A percentile compares a stretch with the other conserved stretches of the same genome.
phyloP scores from a whole-genome alignment of 441 rosid species.

The Erysimum cheiri region DNA sequence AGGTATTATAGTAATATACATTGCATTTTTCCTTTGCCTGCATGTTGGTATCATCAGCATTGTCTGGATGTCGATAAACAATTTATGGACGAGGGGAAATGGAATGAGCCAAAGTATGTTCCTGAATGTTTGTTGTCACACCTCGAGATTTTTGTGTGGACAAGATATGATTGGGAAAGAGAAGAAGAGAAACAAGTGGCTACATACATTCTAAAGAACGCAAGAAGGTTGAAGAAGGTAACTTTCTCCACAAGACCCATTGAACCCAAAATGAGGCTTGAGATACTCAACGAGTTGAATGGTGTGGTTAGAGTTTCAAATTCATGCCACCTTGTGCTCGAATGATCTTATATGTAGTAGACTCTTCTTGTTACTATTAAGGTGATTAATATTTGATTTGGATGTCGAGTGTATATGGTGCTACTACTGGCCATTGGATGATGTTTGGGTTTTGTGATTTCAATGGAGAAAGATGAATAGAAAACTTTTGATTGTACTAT shows the following conservation, averaged over 20 bases:
- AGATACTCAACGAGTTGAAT: not conserved
- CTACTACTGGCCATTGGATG: no score
- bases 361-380: not conserved
- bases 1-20: not conserved
- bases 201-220: not conserved
- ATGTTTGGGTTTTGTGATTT: no score
- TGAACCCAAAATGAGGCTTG: not conserved
- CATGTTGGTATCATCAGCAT: not conserved
- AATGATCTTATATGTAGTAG: not conserved
- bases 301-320: not conserved
- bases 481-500: no score
- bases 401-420: not conserved
- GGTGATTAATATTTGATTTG: not conserved
- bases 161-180: constrained; percentile 1
- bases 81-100: not conserved
- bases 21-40: not conserved
- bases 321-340: constrained; percentile 4
- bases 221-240: not conserved
- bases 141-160: constrained; percentile 20
- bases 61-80: no score
- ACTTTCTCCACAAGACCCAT: not conserved
- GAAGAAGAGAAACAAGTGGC: constrained; percentile 7
- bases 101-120: constrained; percentile 24
- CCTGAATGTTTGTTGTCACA: constrained; percentile 32
- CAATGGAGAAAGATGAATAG: no score